Base-by-base conservation (phyloP, 768 basidiomycete species). In the Podaxis mareebaensis region DNA sequence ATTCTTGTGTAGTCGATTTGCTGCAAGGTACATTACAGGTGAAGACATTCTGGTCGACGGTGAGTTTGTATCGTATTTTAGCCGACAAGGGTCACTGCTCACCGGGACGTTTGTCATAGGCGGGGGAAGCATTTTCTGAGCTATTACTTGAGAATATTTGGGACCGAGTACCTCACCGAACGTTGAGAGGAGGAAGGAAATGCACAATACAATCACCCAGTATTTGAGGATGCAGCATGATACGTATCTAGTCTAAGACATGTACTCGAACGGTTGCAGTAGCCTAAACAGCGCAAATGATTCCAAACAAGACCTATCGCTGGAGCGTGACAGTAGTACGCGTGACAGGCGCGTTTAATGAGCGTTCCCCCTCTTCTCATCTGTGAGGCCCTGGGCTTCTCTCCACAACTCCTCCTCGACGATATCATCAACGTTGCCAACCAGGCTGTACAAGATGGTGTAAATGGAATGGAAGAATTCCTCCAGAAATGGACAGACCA, bases 341-440 rank as follows among this genome's bases (percentile, higher is more conserved):
- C 54, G 58, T 48, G 30, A 33, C 33, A 33, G 33, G 8, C 65
- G 6, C 62, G 62, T 10, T 26, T 66, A 30, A 61, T 62, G 61
- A 55, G 44, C 12, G 68, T 71, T 10, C 81, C 79, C 3, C 80
- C 85, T 4, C 77, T 86, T 3, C 79, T 90, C 5, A 74, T 90
- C 0, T 85, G 86, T 0, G 88, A 95, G 74, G 84, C 92, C 13
- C 83, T 95, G 2, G 91, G 91, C 0, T 95, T 94, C 69, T 87
- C 91, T 0, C 93, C 93, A 0, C 90, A 95, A 67, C 83, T 91
- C 20, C 78, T 96, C 3, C 86, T 95, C 1, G 93, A 95, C 74
- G 91, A 95, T 66, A 88, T 95, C 52, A 88, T 93, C 67, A 92
- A 94, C 76, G 85, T 86, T 64, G 87, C 91, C 0, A 90, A 93